Evolutionary conservation across 129 eudicot genomes (phyloP).

Genomic region (Centella asiatica): DNA sequence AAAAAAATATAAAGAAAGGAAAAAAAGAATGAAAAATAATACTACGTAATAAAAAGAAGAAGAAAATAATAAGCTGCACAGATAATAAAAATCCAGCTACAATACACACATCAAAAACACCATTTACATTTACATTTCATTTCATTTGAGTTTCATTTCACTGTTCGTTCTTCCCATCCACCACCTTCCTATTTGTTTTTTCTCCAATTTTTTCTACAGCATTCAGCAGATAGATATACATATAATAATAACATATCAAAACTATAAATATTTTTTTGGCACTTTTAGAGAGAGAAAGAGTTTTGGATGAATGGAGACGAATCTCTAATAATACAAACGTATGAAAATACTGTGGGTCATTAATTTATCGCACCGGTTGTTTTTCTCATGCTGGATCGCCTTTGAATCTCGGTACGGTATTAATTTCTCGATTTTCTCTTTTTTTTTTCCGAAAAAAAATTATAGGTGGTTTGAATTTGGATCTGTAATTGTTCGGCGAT

Average conservation of each 20-base stretch:
- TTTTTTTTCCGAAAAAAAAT: no score
- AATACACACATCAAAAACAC: no score
- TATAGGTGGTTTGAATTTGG: not conserved
- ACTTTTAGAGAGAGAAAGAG: conserved; percentile 26
- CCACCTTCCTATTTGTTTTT: not conserved
- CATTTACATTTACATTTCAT: no score
- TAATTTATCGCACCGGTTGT: conserved; percentile 7
- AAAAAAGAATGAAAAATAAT: no score
- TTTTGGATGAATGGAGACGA: conserved; percentile 29
- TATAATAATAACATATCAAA: not conserved
- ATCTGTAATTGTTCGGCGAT: conserved; percentile 1
- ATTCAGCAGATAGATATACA: not conserved
- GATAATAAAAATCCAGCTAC: no score
- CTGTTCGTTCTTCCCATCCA: conserved; percentile 14
- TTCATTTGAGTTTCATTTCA: conserved; percentile 23
- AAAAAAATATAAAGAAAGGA: no score
- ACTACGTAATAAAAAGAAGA: no score
- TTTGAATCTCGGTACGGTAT: not conserved
- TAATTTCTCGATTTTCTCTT: conserved; percentile 5
- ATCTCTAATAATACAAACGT: conserved; percentile 16
- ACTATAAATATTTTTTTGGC: not conserved
- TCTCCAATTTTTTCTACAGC: not conserved
- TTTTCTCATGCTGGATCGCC: not conserved
- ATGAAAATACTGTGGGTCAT: conserved; percentile 19
- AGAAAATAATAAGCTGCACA: no score